Base-by-base conservation (phyloP, 2,329 filamentous ascomycete genomes). In the Microascus cirrosus region DNA sequence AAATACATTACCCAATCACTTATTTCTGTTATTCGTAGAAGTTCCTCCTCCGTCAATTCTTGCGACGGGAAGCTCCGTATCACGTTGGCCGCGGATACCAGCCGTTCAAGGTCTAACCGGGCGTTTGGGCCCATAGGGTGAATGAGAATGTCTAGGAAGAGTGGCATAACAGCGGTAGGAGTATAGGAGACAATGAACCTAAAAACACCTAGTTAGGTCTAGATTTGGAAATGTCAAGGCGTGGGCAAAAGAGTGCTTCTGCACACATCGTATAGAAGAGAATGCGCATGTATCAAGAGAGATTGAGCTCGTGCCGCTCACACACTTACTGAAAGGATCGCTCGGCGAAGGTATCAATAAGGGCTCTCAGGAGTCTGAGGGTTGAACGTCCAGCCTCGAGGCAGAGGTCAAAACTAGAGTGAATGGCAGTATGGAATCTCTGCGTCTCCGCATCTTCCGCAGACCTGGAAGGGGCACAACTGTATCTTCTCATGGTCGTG, bases 361-460 rank as follows among this genome's bases (percentile, higher is more conserved):
- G 34, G 1, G 54, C 36, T 12, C 53, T 22, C 1, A 65, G 48
- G 28, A 59, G 61, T 18, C 35, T 51, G n/a, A 65, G 58, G 1
- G 61, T 63, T 12, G 63, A 64, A 12, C 63, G 60, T 6, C 62
- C 58, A 4, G 63, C 63, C 54, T 65, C 63, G 12, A 65, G 34
- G 2, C 62, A 63, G 5, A 65, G 55, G 24, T 64, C 63, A 18
- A 61, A 58, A 39, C 63, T 65, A 0, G 63, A 65, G 52, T 65
- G 63, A 6, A 65, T 55, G 1, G 61, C 63, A 42, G 60, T 60
- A 35, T 65, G 63, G 1, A 64, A 54, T 64, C 63, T 3, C 62
- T 60, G 3, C 59, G 59, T 50, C 55, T 57, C 15, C 51, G 34
- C 42, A 10, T 48, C 42, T 22, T 48, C 39, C 5, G 10, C 18